Percentiles rank a stretch among this genome's conserved stretches.
phyloP scores from a whole-genome alignment of 2,329 filamentous ascomycete genomes.

The Dothideomycetes sp. region DNA sequence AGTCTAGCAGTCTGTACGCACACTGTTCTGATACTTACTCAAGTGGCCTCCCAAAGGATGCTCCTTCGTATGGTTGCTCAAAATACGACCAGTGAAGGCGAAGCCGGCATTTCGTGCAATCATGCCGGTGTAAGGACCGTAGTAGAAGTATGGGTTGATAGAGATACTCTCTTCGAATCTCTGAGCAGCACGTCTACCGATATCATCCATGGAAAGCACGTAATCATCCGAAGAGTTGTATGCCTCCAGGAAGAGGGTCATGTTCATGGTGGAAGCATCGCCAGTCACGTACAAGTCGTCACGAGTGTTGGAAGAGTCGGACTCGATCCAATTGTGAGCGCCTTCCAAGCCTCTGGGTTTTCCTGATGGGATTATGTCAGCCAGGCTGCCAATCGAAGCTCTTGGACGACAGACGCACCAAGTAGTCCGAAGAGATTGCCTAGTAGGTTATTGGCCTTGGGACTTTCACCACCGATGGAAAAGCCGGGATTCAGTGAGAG shows the following conservation, averaged over 20 bases:
- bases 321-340: constrained; percentile 49
- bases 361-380: not conserved
- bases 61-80: constrained; percentile 31
- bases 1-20: not conserved
- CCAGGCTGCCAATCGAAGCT: not conserved
- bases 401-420: constrained; percentile 9
- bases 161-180: constrained; percentile 22
- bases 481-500: constrained; percentile 34
- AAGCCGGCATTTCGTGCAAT: constrained; percentile 20
- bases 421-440: constrained; percentile 22
- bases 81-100: constrained; percentile 29
- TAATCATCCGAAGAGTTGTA: constrained; percentile 25
- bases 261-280: constrained; percentile 43
- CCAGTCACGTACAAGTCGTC: constrained; percentile 42
- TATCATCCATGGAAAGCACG: constrained; percentile 22
- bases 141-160: constrained; percentile 26
- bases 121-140: constrained; percentile 23
- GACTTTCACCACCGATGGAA: constrained; percentile 21
- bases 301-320: constrained; percentile 44
- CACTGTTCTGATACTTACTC: constrained; percentile 23
- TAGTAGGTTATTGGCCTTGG: constrained; percentile 32
- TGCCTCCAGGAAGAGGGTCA: constrained; percentile 42
- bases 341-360: constrained; percentile 32
- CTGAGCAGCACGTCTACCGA: constrained; percentile 22
- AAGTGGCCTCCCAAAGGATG: constrained; percentile 28